These are phyloP conservation scores for Crataegus laevigata DNA, from an alignment of 306 rosid species.

Conservation along the genomic window DNA sequence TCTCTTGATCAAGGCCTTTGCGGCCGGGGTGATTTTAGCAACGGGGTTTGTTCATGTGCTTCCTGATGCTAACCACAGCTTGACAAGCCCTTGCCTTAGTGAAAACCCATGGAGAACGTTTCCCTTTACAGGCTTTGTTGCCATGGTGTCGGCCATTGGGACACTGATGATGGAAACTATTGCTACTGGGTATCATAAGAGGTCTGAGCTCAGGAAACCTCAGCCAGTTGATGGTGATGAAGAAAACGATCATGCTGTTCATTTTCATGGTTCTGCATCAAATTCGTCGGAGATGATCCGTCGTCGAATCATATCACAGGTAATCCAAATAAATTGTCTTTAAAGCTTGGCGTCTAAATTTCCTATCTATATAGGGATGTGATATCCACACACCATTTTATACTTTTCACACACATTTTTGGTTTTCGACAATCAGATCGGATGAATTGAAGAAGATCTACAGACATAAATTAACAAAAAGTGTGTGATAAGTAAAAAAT, in stretches of 20 bases:
- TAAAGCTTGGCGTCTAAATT: neutral
- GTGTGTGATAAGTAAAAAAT: no score
- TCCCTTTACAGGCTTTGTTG: conserved; percentile 48
- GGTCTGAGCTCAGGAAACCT: conserved; percentile 29
- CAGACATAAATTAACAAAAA: no score
- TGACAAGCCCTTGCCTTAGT: conserved; percentile 34
- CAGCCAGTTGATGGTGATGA: conserved; percentile 25
- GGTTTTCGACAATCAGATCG: no score
- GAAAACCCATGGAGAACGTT: conserved; percentile 49
- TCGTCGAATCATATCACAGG: conserved; percentile 59
- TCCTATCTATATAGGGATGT: no score
- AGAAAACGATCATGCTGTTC: conserved; percentile 30
- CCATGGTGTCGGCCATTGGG: conserved; percentile 45
- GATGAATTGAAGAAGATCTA: no score
- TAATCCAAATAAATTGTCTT: neutral
- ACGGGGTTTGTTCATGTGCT: conserved; percentile 59
- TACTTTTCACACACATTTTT: no score
- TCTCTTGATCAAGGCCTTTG: conserved; percentile 41
- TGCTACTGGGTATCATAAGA: conserved; percentile 36
- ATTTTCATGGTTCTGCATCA: conserved; percentile 53
- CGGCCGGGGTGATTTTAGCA: conserved; percentile 54
- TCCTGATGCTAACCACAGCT: conserved; percentile 43
- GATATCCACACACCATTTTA: no score
- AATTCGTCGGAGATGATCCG: conserved; percentile 35
- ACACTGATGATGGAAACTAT: conserved; percentile 45